These are phyloP conservation scores for Trametopsis cervina DNA, from an alignment of 768 basidiomycete genomes.

Conservation along the genomic window DNA sequence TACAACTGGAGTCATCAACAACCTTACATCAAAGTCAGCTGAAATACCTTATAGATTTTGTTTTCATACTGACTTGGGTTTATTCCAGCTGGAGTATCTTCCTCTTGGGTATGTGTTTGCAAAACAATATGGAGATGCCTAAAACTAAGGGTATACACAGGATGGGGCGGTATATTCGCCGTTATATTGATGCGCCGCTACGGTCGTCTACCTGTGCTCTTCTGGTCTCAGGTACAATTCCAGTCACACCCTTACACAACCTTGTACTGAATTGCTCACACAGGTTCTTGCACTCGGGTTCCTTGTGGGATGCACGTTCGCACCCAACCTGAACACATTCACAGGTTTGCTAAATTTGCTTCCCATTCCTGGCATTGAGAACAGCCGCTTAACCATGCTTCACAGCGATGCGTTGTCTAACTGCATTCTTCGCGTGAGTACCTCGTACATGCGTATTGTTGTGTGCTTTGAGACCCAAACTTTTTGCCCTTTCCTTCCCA, in stretches of 20 bases:
- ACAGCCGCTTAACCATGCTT: background rate
- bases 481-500: background rate
- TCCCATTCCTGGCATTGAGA: background rate
- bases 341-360: conserved; percentile 34
- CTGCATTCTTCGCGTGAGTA: conserved; percentile 47
- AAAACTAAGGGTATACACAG: conserved; percentile 27
- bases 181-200: conserved; percentile 57
- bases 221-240: conserved; percentile 56
- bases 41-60: background rate
- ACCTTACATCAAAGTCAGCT: conserved; percentile 45
- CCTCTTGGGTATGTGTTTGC: conserved; percentile 35
- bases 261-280: background rate
- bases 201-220: conserved; percentile 60
- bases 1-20: conserved; percentile 50
- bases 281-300: conserved; percentile 52
- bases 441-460: background rate
- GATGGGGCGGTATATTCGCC: conserved; percentile 56
- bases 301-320: conserved; percentile 51
- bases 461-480: background rate
- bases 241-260: background rate
- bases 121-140: background rate
- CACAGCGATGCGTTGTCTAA: conserved; percentile 52
- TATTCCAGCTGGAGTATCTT: conserved; percentile 56
- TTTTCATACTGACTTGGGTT: background rate
- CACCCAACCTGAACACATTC: conserved; percentile 49